phyloP scores from a whole-genome alignment of 2,329 filamentous ascomycete genomes.

The Aspergillus udagawae region DNA sequence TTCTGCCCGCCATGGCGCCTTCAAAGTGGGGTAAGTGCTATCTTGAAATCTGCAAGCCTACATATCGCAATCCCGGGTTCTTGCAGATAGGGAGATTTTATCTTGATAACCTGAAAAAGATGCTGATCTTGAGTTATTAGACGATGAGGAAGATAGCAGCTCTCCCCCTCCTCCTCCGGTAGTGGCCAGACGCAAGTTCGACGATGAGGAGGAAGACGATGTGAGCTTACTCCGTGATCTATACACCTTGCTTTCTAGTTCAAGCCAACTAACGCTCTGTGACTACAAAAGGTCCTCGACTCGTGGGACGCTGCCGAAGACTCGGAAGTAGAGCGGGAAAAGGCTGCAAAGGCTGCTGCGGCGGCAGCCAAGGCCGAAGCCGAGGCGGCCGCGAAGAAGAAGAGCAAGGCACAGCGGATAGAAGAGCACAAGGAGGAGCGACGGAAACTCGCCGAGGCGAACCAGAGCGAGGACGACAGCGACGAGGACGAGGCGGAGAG shows the following conservation, averaged over 20 bases:
- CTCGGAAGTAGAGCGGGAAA: conserved; percentile 93
- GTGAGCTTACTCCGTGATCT: conserved; percentile 47
- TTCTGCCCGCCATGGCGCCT: conserved; percentile 39
- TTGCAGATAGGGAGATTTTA: neutral
- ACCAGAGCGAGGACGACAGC: conserved; percentile 55
- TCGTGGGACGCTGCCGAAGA: conserved; percentile 97
- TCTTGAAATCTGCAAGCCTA: neutral
- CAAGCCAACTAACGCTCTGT: neutral
- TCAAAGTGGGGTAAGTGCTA: conserved; percentile 47
- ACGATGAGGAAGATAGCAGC: conserved; percentile 53
- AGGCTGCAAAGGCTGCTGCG: conserved; percentile 80
- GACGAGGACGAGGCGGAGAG: conserved; percentile 68
- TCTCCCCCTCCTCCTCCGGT: conserved; percentile 45
- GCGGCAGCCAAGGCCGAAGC: conserved; percentile 86
- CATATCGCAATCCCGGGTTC: neutral
- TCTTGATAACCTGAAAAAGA: neutral
- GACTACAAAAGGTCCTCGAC: conserved; percentile 68
- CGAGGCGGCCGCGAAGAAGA: conserved; percentile 84
- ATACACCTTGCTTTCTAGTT: neutral
- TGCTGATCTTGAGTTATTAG: conserved; percentile 16
- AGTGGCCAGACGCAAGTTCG: conserved; percentile 66
- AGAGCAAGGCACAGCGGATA: conserved; percentile 80
- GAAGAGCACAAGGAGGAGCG: conserved; percentile 69
- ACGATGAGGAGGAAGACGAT: conserved; percentile 86
- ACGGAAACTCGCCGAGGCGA: conserved; percentile 55